A percentile compares a stretch with the other conserved stretches of the same genome.
Evolutionary conservation across 2,329 filamentous ascomycete species (phyloP).

Genomic region (Chaetomium sp.): DNA sequence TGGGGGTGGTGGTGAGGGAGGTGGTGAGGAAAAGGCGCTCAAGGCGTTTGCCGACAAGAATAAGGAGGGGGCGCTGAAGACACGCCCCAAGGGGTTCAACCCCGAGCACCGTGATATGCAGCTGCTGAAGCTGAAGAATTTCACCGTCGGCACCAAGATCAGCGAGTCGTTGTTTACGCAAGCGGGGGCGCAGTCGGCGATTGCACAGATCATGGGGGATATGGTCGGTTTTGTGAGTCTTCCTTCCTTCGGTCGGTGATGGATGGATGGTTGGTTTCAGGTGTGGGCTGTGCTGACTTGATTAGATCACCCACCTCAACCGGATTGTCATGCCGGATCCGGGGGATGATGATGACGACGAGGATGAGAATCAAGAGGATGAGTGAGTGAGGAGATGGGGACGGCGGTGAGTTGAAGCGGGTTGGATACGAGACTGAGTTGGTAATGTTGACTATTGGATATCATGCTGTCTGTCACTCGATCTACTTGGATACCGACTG

Average conservation of each 20-base stretch:
- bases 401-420: background rate
- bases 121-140: conserved; percentile 78
- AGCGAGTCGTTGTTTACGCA: conserved; percentile 65
- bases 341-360: conserved; percentile 53
- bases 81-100: conserved; percentile 71
- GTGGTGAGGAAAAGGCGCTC: conserved; percentile 62
- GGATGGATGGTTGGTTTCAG: background rate
- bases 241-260: conserved; percentile 26
- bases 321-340: conserved; percentile 73
- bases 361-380: conserved; percentile 39
- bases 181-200: conserved; percentile 61
- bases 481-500: conserved; percentile 2
- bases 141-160: conserved; percentile 69
- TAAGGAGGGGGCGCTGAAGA: conserved; percentile 76
- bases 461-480: background rate
- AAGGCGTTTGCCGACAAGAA: conserved; percentile 73
- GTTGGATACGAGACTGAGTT: background rate
- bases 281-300: conserved; percentile 4
- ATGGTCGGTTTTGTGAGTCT: conserved; percentile 79
- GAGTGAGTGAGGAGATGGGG: background rate
- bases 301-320: conserved; percentile 70
- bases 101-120: conserved; percentile 63
- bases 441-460: background rate
- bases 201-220: conserved; percentile 64
- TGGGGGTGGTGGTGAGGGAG: conserved; percentile 51